Evolutionary conservation across 106 monocot species (phyloP).

Genomic region (Acorus gramineus): DNA sequence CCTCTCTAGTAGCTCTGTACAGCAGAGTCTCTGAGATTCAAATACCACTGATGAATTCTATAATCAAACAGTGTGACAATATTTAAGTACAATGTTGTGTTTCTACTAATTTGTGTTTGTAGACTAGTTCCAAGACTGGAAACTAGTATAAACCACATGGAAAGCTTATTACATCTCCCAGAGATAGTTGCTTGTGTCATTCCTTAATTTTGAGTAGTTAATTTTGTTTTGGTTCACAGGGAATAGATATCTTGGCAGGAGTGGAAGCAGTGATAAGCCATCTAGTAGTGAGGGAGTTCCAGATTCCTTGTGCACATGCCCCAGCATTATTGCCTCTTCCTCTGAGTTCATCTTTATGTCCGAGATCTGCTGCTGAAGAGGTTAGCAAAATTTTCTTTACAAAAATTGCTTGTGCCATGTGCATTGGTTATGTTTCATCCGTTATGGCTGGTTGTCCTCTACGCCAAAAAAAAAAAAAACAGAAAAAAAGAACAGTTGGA

Average conservation of each 20-base stretch:
- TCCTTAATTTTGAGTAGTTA: neutral
- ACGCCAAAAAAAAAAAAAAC: too few species aligned
- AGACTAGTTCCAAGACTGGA: neutral
- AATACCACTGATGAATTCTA: too few species aligned
- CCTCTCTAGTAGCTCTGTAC: too few species aligned
- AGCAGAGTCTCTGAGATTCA: too few species aligned
- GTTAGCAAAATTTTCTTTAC: conserved; percentile 13
- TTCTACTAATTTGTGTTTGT: neutral
- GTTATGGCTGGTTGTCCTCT: too few species aligned
- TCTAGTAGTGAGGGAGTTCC: conserved; percentile 75
- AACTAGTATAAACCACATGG: too few species aligned
- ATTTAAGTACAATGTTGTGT: neutral
- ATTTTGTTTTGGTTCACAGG: conserved; percentile 28
- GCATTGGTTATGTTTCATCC: too few species aligned
- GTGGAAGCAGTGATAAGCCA: conserved; percentile 94
- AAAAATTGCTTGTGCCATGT: neutral
- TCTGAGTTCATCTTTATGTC: conserved; percentile 40
- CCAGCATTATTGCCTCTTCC: conserved; percentile 56
- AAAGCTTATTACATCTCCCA: too few species aligned
- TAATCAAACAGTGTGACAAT: too few species aligned
- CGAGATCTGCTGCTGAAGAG: conserved; percentile 94
- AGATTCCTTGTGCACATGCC: conserved; percentile 89
- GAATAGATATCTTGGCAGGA: conserved; percentile 83
- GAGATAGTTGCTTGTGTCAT: neutral
- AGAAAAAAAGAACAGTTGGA: too few species aligned